These are phyloP conservation scores for Nitzschia palea DNA, from an alignment of 108 stramenopile species.

Conservation along the genomic window DNA sequence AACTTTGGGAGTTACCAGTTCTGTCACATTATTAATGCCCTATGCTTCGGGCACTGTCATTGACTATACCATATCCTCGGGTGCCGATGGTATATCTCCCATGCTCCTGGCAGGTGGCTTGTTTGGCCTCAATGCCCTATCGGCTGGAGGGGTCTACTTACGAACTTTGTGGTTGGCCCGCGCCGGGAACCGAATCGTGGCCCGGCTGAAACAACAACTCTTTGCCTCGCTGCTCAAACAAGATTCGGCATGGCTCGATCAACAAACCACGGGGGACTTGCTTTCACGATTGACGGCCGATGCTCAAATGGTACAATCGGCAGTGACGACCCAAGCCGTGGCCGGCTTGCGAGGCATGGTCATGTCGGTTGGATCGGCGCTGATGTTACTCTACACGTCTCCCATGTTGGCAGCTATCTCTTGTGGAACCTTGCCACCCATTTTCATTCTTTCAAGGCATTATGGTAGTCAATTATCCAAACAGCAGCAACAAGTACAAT, in stretches of 20 bases:
- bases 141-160: slow-evolving; percentile 67
- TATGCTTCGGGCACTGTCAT: slow-evolving; percentile 71
- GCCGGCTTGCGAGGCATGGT: slow-evolving; percentile 58
- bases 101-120: slow-evolving; percentile 50
- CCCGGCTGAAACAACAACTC: slow-evolving; percentile 56
- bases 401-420: slow-evolving; percentile 72
- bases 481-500: slow-evolving; percentile 63
- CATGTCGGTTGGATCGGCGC: slow-evolving; percentile 65
- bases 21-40: slow-evolving; percentile 71
- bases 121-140: slow-evolving; percentile 56
- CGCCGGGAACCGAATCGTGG: slow-evolving; percentile 81
- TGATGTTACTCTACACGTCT: slow-evolving; percentile 74
- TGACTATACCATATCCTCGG: slow-evolving; percentile 52
- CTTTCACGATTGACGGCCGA: slow-evolving; percentile 80
- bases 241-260: slow-evolving; percentile 79
- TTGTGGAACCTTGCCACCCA: slow-evolving; percentile 69
- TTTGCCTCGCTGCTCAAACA: slow-evolving; percentile 67
- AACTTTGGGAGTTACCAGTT: slow-evolving; percentile 61
- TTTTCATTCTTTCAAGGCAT: slow-evolving; percentile 62
- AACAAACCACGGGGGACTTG: slow-evolving; percentile 70
- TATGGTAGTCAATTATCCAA: slow-evolving; percentile 52
- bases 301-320: slow-evolving; percentile 66
- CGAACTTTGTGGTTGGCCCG: slow-evolving; percentile 59
- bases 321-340: slow-evolving; percentile 79
- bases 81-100: slow-evolving; percentile 37